Evolutionary conservation across 2,329 filamentous ascomycete genomes (phyloP).

Genomic region (Davidsoniella eucalypti): DNA sequence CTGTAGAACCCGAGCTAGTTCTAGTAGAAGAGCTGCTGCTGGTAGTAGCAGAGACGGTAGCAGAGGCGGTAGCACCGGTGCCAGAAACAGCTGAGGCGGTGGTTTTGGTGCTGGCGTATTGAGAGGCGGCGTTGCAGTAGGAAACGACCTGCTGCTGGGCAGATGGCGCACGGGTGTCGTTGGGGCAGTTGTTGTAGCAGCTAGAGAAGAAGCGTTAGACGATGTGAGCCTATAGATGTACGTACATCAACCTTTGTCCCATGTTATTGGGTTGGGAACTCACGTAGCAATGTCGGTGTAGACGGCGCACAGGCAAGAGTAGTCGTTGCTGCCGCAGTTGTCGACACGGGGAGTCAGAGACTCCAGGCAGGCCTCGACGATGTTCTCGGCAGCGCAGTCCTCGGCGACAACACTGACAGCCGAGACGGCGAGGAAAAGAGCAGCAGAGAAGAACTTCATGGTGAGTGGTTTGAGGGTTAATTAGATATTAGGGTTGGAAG

Average conservation of each 20-base stretch:
- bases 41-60: conserved; percentile 15
- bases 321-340: conserved; percentile 26
- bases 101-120: conserved; percentile 24
- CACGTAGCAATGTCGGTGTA: conserved; percentile 31
- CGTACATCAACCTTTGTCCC: background rate
- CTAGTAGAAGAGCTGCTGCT: conserved; percentile 14
- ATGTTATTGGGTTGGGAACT: conserved; percentile 15
- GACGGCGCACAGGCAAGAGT: conserved; percentile 29
- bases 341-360: conserved; percentile 25
- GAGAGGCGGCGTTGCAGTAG: conserved; percentile 30
- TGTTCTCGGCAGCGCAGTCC: conserved; percentile 29
- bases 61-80: conserved; percentile 12
- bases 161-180: conserved; percentile 24
- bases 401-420: conserved; percentile 17
- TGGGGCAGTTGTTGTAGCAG: conserved; percentile 42
- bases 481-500: conserved; percentile 1
- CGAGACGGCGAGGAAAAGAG: conserved; percentile 24
- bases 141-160: conserved; percentile 24
- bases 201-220: conserved; percentile 17
- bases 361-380: conserved; percentile 28
- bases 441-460: conserved; percentile 30
- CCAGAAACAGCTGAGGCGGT: conserved; percentile 16
- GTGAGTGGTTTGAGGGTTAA: conserved; percentile 14
- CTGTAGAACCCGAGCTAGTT: conserved; percentile 14
- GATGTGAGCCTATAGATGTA: background rate